Evolutionary conservation across 495 filamentous ascomycete species (phyloP), one percentile per base, ranked within the genome.

Genomic region (Penicillium pancosmium): DNA sequence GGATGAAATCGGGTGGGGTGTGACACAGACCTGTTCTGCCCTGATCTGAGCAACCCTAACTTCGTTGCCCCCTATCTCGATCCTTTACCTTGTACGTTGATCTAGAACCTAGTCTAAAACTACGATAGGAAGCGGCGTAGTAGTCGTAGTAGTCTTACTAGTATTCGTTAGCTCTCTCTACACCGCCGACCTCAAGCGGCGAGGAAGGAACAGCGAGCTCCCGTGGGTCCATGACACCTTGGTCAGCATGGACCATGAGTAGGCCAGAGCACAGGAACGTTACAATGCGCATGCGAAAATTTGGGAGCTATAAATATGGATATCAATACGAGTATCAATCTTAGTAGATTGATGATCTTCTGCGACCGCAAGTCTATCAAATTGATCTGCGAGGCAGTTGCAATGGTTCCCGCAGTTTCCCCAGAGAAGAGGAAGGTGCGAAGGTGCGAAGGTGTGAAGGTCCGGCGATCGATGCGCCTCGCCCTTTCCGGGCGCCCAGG

Each of bases 11-110:
- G 58, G 58, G 58, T 61, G 58, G 58, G 54, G 62, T 53, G 61
- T 63, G 61, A 64, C 64, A 67, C 64, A 66, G 64, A 60, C 61
- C 54, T 43, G 18, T 33, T 48, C 21, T 48, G 46, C 19, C 23
- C 46, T 27, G 41, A 44, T 44, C 41, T 44, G 41, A 44, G n/a
- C 41, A 44, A 44, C 41, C 15, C 41, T 44, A 44, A 21, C 11
- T 38, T n/a, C 36, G 36, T n/a, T 38, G 36, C 36, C 36, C 36
- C 36, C 15, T 38, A 38, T n/a, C 36, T n/a, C 15, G 11, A 38
- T 38, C 36, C 36, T n/a, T n/a, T 13, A 38, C 15, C 36, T 38
- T n/a, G 11, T 38, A 12, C 36, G 11, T 38, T 38, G 15, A 38
- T 38, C 36, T 38, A 38, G 36, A 38, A 38, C 36, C 36, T 38